Evolutionary conservation across 1,284 basidiomycete genomes (phyloP).

Genomic region (Jaminaea rosea): DNA sequence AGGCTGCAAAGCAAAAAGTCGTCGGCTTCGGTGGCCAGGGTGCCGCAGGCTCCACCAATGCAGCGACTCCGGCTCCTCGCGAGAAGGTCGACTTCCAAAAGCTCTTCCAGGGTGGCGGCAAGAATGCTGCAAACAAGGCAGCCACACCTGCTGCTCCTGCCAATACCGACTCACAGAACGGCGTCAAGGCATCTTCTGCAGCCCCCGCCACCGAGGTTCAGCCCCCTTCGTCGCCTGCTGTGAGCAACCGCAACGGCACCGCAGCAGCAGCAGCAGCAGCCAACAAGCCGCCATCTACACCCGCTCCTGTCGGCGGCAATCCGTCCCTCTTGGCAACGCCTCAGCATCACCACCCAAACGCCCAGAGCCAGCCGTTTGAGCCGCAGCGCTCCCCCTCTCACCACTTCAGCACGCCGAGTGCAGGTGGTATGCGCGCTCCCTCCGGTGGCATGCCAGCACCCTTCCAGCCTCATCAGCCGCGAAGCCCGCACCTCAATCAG

Average conservation of each 20-base stretch:
- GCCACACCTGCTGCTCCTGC: not conserved
- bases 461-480: conserved; percentile 21
- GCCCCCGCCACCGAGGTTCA: conserved; percentile 1
- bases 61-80: conserved; percentile 48
- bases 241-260: not conserved
- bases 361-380: conserved; percentile 29
- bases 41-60: conserved; percentile 65
- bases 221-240: conserved; percentile 9
- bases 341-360: conserved; percentile 19
- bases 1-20: conserved; percentile 36
- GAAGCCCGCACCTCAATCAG: conserved; percentile 33
- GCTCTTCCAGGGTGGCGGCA: conserved; percentile 40
- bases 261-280: not conserved
- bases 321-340: too few species aligned
- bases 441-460: conserved; percentile 12
- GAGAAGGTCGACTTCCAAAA: conserved; percentile 45
- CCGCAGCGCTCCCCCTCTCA: conserved; percentile 27
- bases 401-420: conserved; percentile 11
- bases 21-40: conserved; percentile 30
- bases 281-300: not conserved
- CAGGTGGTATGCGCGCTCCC: conserved; percentile 5
- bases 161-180: not conserved
- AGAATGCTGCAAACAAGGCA: not conserved
- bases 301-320: not conserved
- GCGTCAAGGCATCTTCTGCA: not conserved